Conservation (phyloP, 1,139 yeast species). For the Eremothecium gossypii region DNA sequence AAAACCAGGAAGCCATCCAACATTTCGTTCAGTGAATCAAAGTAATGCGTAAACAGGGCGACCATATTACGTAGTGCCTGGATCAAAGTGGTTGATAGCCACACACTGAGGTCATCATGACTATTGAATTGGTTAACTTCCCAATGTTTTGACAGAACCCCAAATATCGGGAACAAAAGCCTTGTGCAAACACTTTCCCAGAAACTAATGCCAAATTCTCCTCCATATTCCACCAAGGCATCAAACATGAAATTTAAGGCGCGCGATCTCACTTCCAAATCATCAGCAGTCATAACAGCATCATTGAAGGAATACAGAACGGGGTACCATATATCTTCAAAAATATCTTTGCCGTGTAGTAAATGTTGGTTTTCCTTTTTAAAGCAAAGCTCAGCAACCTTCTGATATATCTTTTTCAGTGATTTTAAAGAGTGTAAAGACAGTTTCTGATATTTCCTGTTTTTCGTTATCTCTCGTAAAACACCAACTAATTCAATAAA, state of each 20-base stretch:
- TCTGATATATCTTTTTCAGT: slow-evolving; percentile 54
- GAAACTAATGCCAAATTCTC: slow-evolving; percentile 58
- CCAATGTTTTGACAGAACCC: slow-evolving; percentile 68
- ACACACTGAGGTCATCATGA: slow-evolving; percentile 81
- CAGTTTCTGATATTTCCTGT: slow-evolving; percentile 69
- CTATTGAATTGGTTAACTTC: slow-evolving; percentile 55
- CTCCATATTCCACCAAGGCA: slow-evolving; percentile 69
- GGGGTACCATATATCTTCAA: slow-evolving; percentile 50
- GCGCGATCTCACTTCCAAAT: slow-evolving; percentile 84
- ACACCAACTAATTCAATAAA: slow-evolving; percentile 69
- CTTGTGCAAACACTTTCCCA: slow-evolving; percentile 79
- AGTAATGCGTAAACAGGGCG: slow-evolving; percentile 71
- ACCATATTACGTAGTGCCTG: slow-evolving; percentile 91
- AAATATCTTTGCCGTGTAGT: slow-evolving; percentile 32
- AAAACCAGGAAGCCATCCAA: slow-evolving; percentile 71
- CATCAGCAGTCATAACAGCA: slow-evolving; percentile 88
- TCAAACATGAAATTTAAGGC: slow-evolving; percentile 81
- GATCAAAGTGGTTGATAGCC: slow-evolving; percentile 92
- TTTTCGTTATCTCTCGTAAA: slow-evolving; percentile 74
- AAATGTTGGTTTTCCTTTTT: slow-evolving; percentile 37
- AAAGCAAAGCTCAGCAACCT: slow-evolving; percentile 43
- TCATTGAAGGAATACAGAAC: slow-evolving; percentile 77
- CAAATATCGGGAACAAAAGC: slow-evolving; percentile 82
- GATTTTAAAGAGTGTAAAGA: slow-evolving; percentile 75
- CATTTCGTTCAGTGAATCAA: slow-evolving; percentile 60